A percentile compares a stretch with the other conserved stretches of the same genome.
Conservation (phyloP, 257 asterid genomes). For the Solanum pinnatisectum region DNA sequence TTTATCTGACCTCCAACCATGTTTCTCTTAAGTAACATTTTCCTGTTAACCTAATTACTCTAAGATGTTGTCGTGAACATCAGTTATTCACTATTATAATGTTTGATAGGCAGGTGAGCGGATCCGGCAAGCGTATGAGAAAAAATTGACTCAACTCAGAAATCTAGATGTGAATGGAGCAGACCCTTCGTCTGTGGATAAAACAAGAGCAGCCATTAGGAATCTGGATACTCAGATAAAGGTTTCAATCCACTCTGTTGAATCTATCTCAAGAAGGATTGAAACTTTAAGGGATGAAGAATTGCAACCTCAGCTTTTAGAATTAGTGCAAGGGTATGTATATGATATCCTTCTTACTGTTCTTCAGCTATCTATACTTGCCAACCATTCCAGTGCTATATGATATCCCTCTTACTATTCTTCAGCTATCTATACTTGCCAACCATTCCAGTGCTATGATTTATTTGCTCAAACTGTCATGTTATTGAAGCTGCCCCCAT, state of each 20-base stretch:
- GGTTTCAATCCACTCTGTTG: constrained; percentile 88
- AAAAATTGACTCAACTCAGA: constrained; percentile 67
- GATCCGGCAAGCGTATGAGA: constrained; percentile 68
- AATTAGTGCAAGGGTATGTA: constrained; percentile 73
- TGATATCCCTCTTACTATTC: background rate
- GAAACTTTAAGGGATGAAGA: constrained; percentile 84
- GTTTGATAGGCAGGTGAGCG: constrained; percentile 70
- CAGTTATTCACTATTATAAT: background rate
- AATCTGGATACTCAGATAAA: constrained; percentile 75
- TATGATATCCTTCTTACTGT: background rate
- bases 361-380: background rate
- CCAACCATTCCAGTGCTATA: background rate
- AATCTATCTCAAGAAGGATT: constrained; percentile 83
- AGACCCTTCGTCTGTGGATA: constrained; percentile 51
- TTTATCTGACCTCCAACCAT: background rate
- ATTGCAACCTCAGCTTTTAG: constrained; percentile 78
- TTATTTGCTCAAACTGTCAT: background rate
- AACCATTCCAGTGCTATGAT: background rate
- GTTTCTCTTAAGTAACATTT: background rate
- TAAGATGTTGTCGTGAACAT: background rate
- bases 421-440: background rate
- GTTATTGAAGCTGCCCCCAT: background rate
- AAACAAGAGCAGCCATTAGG: constrained; percentile 62
- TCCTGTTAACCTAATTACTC: background rate
- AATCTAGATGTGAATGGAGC: constrained; percentile 71